Conservation (phyloP, 176 grass and related monocot species). For the Paspalum vaginatum region DNA sequence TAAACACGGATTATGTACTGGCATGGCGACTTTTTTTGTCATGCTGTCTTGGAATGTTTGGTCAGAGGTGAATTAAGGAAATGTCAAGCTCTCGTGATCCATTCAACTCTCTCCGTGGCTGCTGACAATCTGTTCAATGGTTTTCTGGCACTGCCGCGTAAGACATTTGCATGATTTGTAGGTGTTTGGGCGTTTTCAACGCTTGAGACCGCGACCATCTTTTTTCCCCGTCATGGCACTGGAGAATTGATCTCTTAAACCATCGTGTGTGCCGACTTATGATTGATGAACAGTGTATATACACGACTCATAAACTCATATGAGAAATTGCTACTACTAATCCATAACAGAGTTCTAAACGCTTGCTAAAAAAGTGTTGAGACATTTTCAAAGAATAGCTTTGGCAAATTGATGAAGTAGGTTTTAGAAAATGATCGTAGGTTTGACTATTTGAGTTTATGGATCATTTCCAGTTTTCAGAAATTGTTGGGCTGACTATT, state of each 20-base stretch:
- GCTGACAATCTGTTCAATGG: not conserved
- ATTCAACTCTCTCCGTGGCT: conserved; percentile 18
- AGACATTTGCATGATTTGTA: not conserved
- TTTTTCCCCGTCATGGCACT: not conserved
- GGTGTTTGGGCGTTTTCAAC: not conserved
- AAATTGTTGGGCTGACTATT: not conserved
- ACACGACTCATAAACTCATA: not conserved
- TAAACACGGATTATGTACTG: not conserved
- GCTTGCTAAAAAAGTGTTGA: not conserved
- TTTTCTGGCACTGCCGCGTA: conserved; percentile 7
- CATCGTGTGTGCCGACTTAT: not conserved
- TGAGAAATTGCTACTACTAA: not conserved
- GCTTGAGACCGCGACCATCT: not conserved
- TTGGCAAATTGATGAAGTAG: not conserved
- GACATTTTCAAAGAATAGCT: not conserved
- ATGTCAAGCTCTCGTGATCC: not conserved
- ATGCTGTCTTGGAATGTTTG: not conserved
- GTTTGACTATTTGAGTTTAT: no score
- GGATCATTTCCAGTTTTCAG: not conserved
- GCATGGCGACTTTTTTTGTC: not conserved
- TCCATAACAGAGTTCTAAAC: not conserved
- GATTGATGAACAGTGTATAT: not conserved
- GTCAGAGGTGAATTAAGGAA: not conserved
- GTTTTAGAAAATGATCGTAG: not conserved
- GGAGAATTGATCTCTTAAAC: not conserved